A percentile compares a stretch with the other conserved stretches of the same genome.
These are phyloP conservation scores for Bassia scoparia DNA, from an alignment of 148 eudicot species.

Conservation along the genomic window DNA sequence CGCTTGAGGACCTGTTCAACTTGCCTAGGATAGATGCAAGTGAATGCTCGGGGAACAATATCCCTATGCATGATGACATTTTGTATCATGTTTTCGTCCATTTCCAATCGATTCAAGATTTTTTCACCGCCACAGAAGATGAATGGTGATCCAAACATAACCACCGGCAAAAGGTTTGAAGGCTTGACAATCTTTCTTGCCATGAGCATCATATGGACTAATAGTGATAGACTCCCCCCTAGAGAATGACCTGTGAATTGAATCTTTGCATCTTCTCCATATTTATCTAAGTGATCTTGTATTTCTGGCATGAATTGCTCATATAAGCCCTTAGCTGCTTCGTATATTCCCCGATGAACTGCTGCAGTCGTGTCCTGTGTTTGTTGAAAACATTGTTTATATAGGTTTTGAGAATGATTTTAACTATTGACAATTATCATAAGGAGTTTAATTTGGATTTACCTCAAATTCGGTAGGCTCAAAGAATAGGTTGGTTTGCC, in stretches of 20 bases:
- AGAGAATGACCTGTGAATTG: constrained; percentile 87
- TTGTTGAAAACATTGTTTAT: background rate
- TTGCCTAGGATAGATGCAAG: constrained; percentile 74
- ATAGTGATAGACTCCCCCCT: constrained; percentile 78
- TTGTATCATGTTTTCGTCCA: constrained; percentile 56
- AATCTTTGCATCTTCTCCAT: constrained; percentile 56
- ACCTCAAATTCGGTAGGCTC: constrained; percentile 82
- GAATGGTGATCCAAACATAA: constrained; percentile 80
- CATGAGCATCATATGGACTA: constrained; percentile 70
- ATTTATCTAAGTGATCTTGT: constrained; percentile 40
- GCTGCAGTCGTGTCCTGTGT: constrained; percentile 60
- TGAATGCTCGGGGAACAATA: constrained; percentile 85
- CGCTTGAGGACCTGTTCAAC: constrained; percentile 66
- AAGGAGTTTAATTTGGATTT: constrained; percentile 2
- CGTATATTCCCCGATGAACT: constrained; percentile 91
- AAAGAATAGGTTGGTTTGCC: constrained; percentile 83
- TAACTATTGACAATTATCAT: background rate
- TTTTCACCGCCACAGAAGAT: constrained; percentile 72
- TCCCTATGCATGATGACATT: constrained; percentile 86
- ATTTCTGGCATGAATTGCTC: constrained; percentile 78
- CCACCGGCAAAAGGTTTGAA: constrained; percentile 57
- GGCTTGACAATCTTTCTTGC: constrained; percentile 45
- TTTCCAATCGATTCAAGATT: constrained; percentile 46
- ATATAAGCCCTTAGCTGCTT: constrained; percentile 86
- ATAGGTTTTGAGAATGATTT: too few relatives aligned